These are phyloP conservation scores for Asterochloris sp. DNA, from an alignment of 139 green algal species.

Conservation along the genomic window DNA sequence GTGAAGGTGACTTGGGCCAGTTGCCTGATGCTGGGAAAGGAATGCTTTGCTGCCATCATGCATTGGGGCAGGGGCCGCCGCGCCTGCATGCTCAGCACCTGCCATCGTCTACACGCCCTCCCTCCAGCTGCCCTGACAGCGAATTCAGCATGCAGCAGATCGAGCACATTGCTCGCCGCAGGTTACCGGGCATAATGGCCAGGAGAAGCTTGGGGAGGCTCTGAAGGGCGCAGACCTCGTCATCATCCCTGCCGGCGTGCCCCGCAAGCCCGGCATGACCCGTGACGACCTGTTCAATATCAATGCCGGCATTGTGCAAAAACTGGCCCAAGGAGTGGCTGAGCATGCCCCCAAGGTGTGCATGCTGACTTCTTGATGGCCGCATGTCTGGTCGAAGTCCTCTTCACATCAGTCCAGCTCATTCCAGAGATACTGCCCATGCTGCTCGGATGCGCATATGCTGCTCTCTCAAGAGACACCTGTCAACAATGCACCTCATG, in stretches of 20 bases:
- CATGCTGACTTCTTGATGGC: constrained; percentile 12
- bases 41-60: not conserved
- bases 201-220: constrained; percentile 74
- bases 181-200: constrained; percentile 46
- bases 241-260: constrained; percentile 94
- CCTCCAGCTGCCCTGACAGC: not conserved
- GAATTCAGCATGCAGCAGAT: not conserved
- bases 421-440: not conserved
- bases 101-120: not conserved
- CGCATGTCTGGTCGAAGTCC: not conserved
- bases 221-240: constrained; percentile 87
- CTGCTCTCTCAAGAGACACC: not conserved
- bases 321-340: constrained; percentile 75
- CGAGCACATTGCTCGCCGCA: not conserved
- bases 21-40: not conserved
- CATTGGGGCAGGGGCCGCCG: not conserved
- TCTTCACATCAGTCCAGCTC: not conserved
- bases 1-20: constrained; percentile 44
- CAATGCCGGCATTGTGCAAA: constrained; percentile 95
- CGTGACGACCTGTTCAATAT: constrained; percentile 99
- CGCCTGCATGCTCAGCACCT: not conserved
- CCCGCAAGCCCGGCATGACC: constrained; percentile 98
- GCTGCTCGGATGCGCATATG: not conserved
- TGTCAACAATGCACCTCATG: not conserved
- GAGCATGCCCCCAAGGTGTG: constrained; percentile 69